Conservation (phyloP, 2,329 filamentous ascomycete genomes). For the Alternaria brassicicola region DNA sequence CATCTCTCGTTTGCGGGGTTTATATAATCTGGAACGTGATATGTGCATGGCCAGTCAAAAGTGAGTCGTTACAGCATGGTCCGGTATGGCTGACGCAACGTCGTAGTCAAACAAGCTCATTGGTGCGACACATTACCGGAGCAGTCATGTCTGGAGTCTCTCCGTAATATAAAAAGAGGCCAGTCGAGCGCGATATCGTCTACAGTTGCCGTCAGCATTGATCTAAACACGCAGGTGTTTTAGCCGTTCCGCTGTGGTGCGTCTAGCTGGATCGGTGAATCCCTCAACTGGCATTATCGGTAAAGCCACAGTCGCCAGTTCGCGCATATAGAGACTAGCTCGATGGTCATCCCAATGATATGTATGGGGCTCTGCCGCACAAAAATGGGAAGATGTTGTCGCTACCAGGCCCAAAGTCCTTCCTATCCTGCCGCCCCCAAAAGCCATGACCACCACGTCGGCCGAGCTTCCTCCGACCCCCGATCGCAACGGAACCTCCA, state of each 20-base stretch:
- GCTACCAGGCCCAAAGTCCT: neutral
- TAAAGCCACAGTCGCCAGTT: neutral
- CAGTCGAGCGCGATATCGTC: neutral
- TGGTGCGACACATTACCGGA: neutral
- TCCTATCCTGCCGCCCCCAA: neutral
- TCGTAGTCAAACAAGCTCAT: neutral
- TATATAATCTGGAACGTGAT: neutral
- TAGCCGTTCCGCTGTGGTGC: neutral
- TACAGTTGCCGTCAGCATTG: neutral
- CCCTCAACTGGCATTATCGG: neutral
- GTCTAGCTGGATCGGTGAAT: neutral
- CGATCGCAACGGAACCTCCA: constrained; percentile 1
- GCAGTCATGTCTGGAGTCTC: neutral
- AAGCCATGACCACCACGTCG: constrained; percentile 12
- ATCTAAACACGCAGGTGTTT: neutral
- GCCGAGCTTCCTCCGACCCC: neutral
- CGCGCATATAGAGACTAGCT: neutral
- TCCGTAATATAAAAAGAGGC: neutral
- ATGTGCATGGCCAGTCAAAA: neutral
- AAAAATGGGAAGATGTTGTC: neutral
- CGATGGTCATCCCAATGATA: neutral
- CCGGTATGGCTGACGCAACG: neutral
- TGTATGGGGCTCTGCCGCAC: neutral
- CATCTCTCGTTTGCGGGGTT: neutral
- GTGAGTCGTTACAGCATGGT: neutral